Evolutionary conservation across 805 yeast species (phyloP), one percentile per base, ranked within the genome.

Genomic region (Ogataea dorogensis): DNA sequence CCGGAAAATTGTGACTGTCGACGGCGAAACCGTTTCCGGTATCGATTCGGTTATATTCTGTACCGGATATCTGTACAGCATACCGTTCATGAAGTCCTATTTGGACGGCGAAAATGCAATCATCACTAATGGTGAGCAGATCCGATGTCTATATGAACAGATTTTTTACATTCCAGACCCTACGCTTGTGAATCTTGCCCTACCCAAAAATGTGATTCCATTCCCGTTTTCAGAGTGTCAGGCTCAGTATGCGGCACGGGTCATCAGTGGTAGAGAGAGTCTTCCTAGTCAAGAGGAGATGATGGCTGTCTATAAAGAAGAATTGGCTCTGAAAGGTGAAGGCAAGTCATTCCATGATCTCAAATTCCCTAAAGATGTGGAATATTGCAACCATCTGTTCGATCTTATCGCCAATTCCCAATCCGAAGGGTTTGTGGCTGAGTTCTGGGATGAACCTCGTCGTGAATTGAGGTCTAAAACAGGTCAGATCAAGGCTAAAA

Each of bases 1-100:
- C 13, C 42, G 50, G 17, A 49, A 64, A 0, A 69, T 79, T 2
- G 50, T 56, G 9, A 73, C 80, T 39, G 64, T 47, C 4, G 77
- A 76, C 44, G 87, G 82, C 2, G 46, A 57, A 3, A 55, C 49
- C 8, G 40, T 79, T 2, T 47, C 49, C 1, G 65, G 65, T 23
- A 71, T 83, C 25, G 89, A 84, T 43, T 51, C 53, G 15, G 63
- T 86, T 7, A 63, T 85, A 7, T 82, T 79, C 54, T 83, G 86
- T 32, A 85, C 95, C 0, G 95, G 95, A 1, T 86, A 83, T 56
- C 63, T 76, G 29, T 78, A 78, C 50, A 71, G 76, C 23, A 66
- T 75, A 38, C 93, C 94, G 14, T 82, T 75, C 47, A 56, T 86
- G 33, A 67, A 72, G 28, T 44, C 44, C 20, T 61, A 61, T 35